These are phyloP conservation scores for Alternaria tenuissima DNA, from an alignment of 2,329 filamentous ascomycete species.

Conservation along the genomic window DNA sequence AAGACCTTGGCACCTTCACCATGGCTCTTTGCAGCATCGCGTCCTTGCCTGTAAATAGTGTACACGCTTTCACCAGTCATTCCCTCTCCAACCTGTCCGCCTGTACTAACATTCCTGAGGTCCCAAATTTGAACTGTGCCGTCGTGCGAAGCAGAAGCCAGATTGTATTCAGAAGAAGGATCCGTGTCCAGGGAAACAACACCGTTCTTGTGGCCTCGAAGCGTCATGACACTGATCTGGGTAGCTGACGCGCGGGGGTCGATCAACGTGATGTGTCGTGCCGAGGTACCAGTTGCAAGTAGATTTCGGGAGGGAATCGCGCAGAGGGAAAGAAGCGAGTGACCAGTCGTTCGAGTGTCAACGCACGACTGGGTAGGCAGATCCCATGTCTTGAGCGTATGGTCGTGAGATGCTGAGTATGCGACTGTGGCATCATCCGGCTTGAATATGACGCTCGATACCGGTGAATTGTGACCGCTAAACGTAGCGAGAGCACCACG, in stretches of 20 bases:
- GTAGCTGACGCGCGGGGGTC: constrained; percentile 83
- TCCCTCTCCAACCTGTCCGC: constrained; percentile 60
- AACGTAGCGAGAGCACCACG: constrained; percentile 82
- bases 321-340: constrained; percentile 81
- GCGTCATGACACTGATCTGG: constrained; percentile 84
- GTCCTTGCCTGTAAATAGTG: constrained; percentile 79
- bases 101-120: constrained; percentile 73
- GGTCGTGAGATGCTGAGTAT: constrained; percentile 91
- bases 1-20: constrained; percentile 93
- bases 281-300: constrained; percentile 79
- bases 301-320: constrained; percentile 73
- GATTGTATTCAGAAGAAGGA: constrained; percentile 76
- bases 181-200: constrained; percentile 67
- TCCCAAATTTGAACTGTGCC: constrained; percentile 96
- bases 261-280: constrained; percentile 88
- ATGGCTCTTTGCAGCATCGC: constrained; percentile 61
- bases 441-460: constrained; percentile 85
- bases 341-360: constrained; percentile 81
- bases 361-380: constrained; percentile 81
- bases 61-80: constrained; percentile 74
- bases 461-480: constrained; percentile 73
- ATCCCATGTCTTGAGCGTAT: constrained; percentile 90
- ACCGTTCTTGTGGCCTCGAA: constrained; percentile 84
- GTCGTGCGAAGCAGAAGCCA: constrained; percentile 90
- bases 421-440: constrained; percentile 84